These are phyloP conservation scores for Spergularia azorica DNA, from an alignment of 179 eudicot species.

Conservation along the genomic window DNA sequence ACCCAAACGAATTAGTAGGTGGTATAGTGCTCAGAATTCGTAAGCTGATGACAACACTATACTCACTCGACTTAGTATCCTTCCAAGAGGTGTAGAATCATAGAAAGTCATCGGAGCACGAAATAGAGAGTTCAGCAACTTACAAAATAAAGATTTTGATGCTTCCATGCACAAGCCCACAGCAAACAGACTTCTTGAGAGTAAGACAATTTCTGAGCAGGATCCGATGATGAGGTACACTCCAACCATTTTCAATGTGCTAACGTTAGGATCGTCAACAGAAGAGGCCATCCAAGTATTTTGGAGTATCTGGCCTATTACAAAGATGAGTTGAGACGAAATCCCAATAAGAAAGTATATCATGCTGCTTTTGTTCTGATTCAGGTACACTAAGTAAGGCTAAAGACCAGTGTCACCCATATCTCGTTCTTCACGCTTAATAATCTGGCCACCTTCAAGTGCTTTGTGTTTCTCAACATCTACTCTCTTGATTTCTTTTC, in stretches of 20 bases:
- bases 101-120: constrained; percentile 82
- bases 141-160: constrained; percentile 60
- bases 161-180: constrained; percentile 62
- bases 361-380: constrained; percentile 55
- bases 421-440: constrained; percentile 75
- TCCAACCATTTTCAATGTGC: constrained; percentile 51
- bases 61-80: constrained; percentile 64
- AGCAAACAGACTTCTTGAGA: constrained; percentile 41
- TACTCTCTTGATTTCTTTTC: constrained; percentile 42
- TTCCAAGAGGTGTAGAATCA: constrained; percentile 74
- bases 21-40: not conserved
- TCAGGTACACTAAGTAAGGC: constrained; percentile 65
- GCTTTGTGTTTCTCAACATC: constrained; percentile 28
- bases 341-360: constrained; percentile 42
- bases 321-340: constrained; percentile 50
- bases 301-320: constrained; percentile 52
- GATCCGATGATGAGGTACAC: constrained; percentile 68
- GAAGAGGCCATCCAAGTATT: constrained; percentile 84
- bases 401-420: constrained; percentile 71
- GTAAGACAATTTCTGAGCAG: constrained; percentile 43
- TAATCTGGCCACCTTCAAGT: constrained; percentile 50
- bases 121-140: constrained; percentile 63
- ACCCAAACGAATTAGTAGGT: not conserved
- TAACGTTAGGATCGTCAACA: constrained; percentile 55
- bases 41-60: not conserved